Base-by-base conservation (phyloP, 2,329 filamentous ascomycete species). In the Colletotrichum siamense region DNA sequence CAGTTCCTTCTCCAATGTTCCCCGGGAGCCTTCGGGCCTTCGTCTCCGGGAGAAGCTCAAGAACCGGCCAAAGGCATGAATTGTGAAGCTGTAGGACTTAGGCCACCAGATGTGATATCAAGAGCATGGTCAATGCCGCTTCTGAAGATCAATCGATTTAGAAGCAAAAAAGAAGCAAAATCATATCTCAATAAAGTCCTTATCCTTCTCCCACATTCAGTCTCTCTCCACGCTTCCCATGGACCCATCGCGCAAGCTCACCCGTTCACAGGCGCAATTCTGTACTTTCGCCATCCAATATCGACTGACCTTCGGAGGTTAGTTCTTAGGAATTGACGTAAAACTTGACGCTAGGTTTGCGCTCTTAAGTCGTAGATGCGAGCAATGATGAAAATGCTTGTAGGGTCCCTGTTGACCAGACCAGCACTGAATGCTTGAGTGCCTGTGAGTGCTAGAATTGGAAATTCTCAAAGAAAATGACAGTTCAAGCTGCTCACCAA, bases 251-350 rank as follows among this genome's bases (percentile, higher is more conserved):
- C 8, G 16, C 36, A 9, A 44, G 36, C 36, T 39, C 36, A 18
- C 36, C 8, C 36, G 4, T 39, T 39, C 36, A 16, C 36, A 44
- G 36, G 36, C 36, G 36, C 36, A 0, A 44, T 18, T 3, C 8
- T 18, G 5, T 10, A 39, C 36, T 39, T 9, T 3, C 8, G 16
- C 16, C 0, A 0, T 0, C 2, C 36, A 9, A 3, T 39, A 1
- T 18, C 36, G 0, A 39, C 1, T 39, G 36, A 44, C 16, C 16
- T 44, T 44, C 4, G 16, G 36, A 10, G 36, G 4, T 44, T 6
- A 18, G 1, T 44, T 39, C 4, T 1, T 0, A 3, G 6, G 36
- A 3, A 18, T 44, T 1, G 16, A 18, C 16, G 36, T 10, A 5
- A 39, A 18, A 10, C 36, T 18, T 39, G 36, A 39, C 36, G 36